Percentiles rank a stretch among this genome's conserved stretches.
phyloP scores from a whole-genome alignment of 352 stramenopile species.

The Elongisporangium senticosum region DNA sequence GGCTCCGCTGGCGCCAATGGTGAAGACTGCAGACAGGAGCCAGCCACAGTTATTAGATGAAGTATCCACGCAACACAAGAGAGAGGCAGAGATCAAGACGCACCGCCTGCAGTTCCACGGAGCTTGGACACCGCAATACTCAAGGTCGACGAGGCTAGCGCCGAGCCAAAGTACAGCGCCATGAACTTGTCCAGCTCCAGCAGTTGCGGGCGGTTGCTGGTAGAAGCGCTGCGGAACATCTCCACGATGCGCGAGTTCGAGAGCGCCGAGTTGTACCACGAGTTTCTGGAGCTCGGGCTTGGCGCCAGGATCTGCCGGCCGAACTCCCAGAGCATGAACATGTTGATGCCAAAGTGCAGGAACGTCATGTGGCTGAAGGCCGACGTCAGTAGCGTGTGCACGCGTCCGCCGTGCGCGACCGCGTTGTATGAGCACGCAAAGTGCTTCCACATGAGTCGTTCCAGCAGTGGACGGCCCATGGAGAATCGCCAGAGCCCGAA shows the following conservation, averaged over 20 bases:
- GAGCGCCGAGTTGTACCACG: conserved; percentile 51
- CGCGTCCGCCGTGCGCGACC: conserved; percentile 51
- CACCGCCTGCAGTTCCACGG: conserved; percentile 50
- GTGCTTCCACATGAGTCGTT: conserved; percentile 77
- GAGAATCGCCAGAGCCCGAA: conserved; percentile 77
- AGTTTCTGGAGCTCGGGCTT: conserved; percentile 17
- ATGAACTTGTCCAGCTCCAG: conserved; percentile 62
- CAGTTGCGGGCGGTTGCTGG: conserved; percentile 20
- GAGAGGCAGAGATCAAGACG: not conserved
- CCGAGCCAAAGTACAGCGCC: conserved; percentile 65
- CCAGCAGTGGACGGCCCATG: conserved; percentile 31
- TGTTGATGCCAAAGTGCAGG: conserved; percentile 79
- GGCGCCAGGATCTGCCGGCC: conserved; percentile 56
- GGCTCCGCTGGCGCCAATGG: conserved; percentile 72
- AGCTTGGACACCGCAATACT: conserved; percentile 64
- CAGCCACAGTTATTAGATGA: not conserved
- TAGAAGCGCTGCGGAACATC: conserved; percentile 24
- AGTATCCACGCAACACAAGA: conserved; percentile 2
- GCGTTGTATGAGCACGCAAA: conserved; percentile 82
- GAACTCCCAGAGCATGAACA: conserved; percentile 89
- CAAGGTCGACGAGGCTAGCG: conserved; percentile 57
- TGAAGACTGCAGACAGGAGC: conserved; percentile 45
- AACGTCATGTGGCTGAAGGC: conserved; percentile 83
- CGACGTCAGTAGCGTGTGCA: conserved; percentile 72
- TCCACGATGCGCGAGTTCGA: conserved; percentile 42